These are phyloP conservation scores for Populus deltoides DNA, from an alignment of 345 rosid species.

Conservation along the genomic window DNA sequence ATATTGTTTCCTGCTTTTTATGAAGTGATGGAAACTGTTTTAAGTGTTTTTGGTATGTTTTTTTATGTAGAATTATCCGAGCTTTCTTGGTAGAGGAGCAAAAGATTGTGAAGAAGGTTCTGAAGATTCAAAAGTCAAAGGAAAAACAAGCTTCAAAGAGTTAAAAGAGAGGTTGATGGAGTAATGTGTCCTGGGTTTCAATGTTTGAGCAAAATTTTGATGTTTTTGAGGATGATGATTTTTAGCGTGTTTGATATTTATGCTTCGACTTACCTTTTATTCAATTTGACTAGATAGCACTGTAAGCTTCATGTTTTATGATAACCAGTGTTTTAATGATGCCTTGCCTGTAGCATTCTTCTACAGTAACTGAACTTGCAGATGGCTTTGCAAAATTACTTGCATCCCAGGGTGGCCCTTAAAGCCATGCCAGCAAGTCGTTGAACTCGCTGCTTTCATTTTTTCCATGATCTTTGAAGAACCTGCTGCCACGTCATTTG, in stretches of 20 bases:
- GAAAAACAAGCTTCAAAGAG: slow-evolving; percentile 7
- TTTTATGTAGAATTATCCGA: slow-evolving; percentile 2
- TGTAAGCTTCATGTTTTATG: slow-evolving; percentile 5
- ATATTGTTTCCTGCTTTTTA: neutral
- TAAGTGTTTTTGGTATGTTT: neutral
- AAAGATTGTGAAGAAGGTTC: slow-evolving; percentile 19
- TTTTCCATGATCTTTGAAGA: too few relatives aligned
- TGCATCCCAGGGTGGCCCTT: too few relatives aligned
- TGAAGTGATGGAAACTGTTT: neutral
- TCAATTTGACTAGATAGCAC: slow-evolving; percentile 14
- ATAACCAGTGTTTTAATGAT: neutral
- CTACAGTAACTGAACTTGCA: too few relatives aligned
- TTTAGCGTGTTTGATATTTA: slow-evolving; percentile 9
- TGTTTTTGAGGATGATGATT: slow-evolving; percentile 4
- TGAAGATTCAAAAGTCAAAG: slow-evolving; percentile 18
- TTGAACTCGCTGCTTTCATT: too few relatives aligned
- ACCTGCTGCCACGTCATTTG: too few relatives aligned
- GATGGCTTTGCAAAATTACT: too few relatives aligned
- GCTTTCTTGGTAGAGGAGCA: slow-evolving; percentile 21
- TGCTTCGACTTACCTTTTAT: neutral
- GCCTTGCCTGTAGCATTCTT: too few relatives aligned
- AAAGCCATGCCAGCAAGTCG: too few relatives aligned
- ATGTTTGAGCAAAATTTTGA: neutral
- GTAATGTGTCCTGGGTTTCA: too few relatives aligned
- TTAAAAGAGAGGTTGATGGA: neutral